Evolutionary conservation across 179 eudicot genomes (phyloP), one percentile per base, ranked within the genome.

Genomic region (Corrigiola litoralis): DNA sequence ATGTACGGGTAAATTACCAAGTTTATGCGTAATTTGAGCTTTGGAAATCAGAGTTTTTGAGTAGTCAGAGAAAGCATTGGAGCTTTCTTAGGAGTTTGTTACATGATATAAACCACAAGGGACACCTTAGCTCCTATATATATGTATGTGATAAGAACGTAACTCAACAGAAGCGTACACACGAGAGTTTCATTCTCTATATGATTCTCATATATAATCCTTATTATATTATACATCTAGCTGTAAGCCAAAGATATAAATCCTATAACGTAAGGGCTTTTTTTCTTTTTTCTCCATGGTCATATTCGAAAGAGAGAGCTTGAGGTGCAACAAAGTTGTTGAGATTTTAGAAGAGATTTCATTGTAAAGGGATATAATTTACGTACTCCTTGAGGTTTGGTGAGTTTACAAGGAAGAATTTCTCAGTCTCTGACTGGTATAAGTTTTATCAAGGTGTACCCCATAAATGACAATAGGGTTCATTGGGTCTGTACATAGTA

Each of bases 391-490:
- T 9, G 44, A 9, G 11, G 10, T 6, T 6, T 9, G 14, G 6
- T 40, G 45, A 20, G 20, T 46, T 28, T 52, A 3, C 5, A 36
- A 52, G 36, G 23, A 6, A 16, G 9, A 17, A 10, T 5, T 52
- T 52, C n/a, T 18, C 18, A 55, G 34, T 55, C 34, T n/a, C 2
- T 6, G 27, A 18, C 34, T 17, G 11, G 6, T 9, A 20, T 34
- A 12, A 18, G 14, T 40, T 52, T 34, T 11, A 44, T 14, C 4
- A 23, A 48, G 51, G 74, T 72, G 73, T 63, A 42, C 14, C 61
- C 70, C 59, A 74, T 74, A 69, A 74, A 74, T 74, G 74, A 74
- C 78, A 63, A 74, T 64, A 63, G 63, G 67, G 21, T 68, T 69
- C 56, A 63, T 74, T 31, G 74, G 65, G 70, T 69, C 57, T 41